Evolutionary conservation across 2,329 filamentous ascomycete genomes (phyloP), one percentile per base, ranked within the genome.

Genomic region (Stachybotrys echinatus): DNA sequence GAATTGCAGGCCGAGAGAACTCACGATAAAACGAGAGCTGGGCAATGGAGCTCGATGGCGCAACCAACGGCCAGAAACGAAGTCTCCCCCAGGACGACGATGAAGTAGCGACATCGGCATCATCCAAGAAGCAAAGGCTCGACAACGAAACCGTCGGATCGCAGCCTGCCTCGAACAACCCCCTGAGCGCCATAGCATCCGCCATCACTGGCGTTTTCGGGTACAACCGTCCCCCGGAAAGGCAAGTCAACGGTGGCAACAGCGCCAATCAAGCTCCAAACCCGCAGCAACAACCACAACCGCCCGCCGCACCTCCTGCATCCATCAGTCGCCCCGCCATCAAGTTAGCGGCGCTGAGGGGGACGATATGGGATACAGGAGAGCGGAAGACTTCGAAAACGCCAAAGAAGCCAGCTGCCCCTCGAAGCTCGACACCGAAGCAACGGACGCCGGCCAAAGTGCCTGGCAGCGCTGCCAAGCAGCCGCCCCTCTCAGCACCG

Each of bases 291-390:
- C 27, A 34, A 34, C 27, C 27, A 34, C 27, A 8, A 34, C 27
- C 27, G 14, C 27, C 38, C 8, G 3, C n/a, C 10, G 38, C 60
- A 7, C 48, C 54, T 2, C 39, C 57, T n/a, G 45, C 47, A 5
- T 27, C 58, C 10, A 52, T 49, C 27, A 54, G 60, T 37, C 62
- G 63, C 7, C 65, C 68, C 4, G 66, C 68, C 7, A 67, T 71
- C 48, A 71, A 71, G 49, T 34, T 69, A 6, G 61, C 64, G 6
- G 67, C 65, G 6, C 57, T 71, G 5, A 64, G 55, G 50, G 68
- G 68, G 7, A 70, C 68, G 12, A 66, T 61, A 60, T 71, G 68
- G 68, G 68, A 71, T 48, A 64, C 58, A 4, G 64, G 62, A 27
- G 59, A 64, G 21, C 37, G 48, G 7, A 50, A 47, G 4, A 55